phyloP scores from a whole-genome alignment of 129 eudicot species.

The Kitagawia praeruptora region DNA sequence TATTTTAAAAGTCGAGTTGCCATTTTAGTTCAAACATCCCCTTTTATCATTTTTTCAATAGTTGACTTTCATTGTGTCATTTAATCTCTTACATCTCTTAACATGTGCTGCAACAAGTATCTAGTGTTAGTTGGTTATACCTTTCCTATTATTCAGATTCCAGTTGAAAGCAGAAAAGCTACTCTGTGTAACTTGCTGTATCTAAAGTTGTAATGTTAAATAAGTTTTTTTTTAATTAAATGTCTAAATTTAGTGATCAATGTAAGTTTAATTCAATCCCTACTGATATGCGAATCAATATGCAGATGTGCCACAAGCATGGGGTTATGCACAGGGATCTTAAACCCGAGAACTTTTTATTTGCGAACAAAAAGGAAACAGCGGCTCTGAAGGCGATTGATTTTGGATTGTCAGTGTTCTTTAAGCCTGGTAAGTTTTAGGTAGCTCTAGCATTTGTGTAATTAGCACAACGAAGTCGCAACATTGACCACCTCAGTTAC shows the following conservation, averaged over 20 bases:
- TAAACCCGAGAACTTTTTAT: conserved; percentile 32
- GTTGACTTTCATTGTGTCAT: background rate
- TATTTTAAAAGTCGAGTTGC: background rate
- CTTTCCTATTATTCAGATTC: background rate
- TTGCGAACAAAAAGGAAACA: conserved; percentile 36
- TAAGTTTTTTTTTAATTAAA: background rate
- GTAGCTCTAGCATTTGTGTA: background rate
- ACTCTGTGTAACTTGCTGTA: background rate
- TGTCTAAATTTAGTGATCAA: too few relatives aligned
- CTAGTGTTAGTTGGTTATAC: background rate
- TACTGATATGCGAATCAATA: background rate
- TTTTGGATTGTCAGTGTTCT: conserved; percentile 35
- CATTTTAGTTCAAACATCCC: background rate
- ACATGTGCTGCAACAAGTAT: background rate
- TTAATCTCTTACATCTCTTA: background rate
- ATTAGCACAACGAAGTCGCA: background rate
- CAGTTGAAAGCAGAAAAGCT: background rate
- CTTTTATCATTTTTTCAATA: background rate
- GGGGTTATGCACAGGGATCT: conserved; percentile 37
- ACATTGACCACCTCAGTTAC: background rate
- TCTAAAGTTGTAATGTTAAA: background rate
- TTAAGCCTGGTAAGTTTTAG: conserved; percentile 26
- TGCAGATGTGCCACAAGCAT: conserved; percentile 32
- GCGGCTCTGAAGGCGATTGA: conserved; percentile 34
- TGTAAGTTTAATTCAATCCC: background rate